Conservation (phyloP, 805 yeast species). For the Metschnikowia arizonensis region DNA sequence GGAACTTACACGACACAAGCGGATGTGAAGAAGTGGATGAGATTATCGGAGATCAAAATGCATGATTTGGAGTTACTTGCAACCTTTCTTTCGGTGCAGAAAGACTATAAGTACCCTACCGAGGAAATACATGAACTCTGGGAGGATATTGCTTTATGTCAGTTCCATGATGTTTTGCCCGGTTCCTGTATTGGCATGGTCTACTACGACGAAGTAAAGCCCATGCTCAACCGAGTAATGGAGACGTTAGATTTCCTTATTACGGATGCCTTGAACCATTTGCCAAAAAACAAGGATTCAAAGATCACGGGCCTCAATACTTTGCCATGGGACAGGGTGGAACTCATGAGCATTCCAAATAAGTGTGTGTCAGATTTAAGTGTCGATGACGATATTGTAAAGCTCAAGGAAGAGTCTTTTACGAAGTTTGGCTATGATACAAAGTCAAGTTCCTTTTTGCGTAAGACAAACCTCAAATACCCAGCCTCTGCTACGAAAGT, state of each 20-base stretch:
- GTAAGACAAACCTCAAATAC: conserved; percentile 23
- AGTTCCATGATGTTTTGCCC: conserved; percentile 97
- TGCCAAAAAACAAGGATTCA: not conserved
- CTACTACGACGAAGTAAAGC: conserved; percentile 74
- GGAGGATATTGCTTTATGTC: conserved; percentile 87
- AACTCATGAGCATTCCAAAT: conserved; percentile 35
- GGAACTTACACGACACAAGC: conserved; percentile 98
- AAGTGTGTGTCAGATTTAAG: conserved; percentile 15
- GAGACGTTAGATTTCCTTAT: conserved; percentile 51
- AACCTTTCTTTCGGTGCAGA: conserved; percentile 59
- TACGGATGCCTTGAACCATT: conserved; percentile 39
- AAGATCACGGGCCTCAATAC: conserved; percentile 41
- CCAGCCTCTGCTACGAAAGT: conserved; percentile 48
- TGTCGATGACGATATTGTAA: conserved; percentile 7
- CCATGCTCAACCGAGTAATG: conserved; percentile 62
- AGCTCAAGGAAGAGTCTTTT: conserved; percentile 5
- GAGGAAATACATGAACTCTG: conserved; percentile 66
- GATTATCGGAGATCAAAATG: conserved; percentile 68
- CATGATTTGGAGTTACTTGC: conserved; percentile 87
- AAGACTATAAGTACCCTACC: conserved; percentile 66
- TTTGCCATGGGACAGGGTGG: conserved; percentile 59
- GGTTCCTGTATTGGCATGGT: conserved; percentile 95
- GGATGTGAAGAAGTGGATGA: conserved; percentile 72
- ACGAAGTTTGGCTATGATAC: conserved; percentile 15
- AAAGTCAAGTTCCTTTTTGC: conserved; percentile 14